phyloP scores from a whole-genome alignment of 23 red algal species.

The Gracilaria gracilis region DNA sequence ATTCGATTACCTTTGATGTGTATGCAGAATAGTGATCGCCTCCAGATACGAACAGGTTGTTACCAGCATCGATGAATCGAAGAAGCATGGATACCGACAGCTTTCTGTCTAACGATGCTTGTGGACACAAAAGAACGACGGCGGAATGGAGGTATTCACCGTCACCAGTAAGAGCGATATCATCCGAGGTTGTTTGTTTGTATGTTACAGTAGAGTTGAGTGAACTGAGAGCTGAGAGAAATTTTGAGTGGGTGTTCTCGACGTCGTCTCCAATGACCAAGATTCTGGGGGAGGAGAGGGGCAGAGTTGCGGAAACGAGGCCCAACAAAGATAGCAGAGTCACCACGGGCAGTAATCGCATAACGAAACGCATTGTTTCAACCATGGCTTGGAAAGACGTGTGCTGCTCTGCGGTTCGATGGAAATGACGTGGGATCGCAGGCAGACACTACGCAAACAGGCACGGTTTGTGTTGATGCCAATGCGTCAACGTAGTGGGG shows the following conservation, averaged over 20 bases:
- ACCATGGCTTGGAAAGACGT: neutral
- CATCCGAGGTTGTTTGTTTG: slow-evolving; percentile 30
- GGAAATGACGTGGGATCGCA: neutral
- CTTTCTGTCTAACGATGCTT: slow-evolving; percentile 35
- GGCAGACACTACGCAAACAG: neutral
- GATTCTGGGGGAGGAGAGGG: neutral
- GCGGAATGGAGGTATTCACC: slow-evolving; percentile 58
- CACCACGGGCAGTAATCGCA: neutral
- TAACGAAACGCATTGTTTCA: neutral
- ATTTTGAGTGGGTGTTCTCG: slow-evolving; percentile 39
- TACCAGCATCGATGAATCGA: slow-evolving; percentile 71
- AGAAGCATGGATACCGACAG: slow-evolving; percentile 38
- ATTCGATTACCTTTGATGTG: slow-evolving; percentile 50
- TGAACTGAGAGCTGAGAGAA: slow-evolving; percentile 31
- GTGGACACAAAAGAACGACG: slow-evolving; percentile 71
- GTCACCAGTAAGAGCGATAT: slow-evolving; percentile 32
- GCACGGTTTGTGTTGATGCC: neutral
- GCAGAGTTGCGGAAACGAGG: neutral
- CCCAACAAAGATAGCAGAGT: neutral
- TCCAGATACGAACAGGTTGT: slow-evolving; percentile 64
- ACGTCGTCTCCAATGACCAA: slow-evolving; percentile 48
- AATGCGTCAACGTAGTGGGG: neutral
- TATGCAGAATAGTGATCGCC: slow-evolving; percentile 42
- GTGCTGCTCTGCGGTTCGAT: neutral
- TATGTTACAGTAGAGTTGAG: slow-evolving; percentile 12